Base-by-base conservation (phyloP, 805 yeast species). In the Saturnispora sanitii region DNA sequence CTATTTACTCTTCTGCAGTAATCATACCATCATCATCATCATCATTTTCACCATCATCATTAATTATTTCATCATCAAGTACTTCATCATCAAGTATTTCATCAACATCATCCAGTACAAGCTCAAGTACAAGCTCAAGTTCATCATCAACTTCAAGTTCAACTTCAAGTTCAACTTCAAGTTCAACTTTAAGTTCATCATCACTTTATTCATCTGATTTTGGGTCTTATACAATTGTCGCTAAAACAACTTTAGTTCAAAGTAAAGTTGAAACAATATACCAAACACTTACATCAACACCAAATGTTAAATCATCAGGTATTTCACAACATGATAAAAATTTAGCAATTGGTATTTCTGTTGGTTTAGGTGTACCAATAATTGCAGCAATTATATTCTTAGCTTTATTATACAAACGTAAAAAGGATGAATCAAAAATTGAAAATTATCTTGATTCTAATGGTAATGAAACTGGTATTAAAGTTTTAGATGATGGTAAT, bases 351-450 rank as follows among this genome's bases (percentile, higher is more conserved):
- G 87, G 87, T 30, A 77, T 79, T 44, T 79, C 75, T 22, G 79
- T 80, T 5, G 87, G 87, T 41, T 70, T 82, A 12, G 84, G 84
- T 39, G 76, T 78, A 1, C 83, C 88, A 2, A 47, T 73, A 0
- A 54, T 77, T n/a, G 57, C 67, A 2, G 42, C 66, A 6, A 37
- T 48, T 12, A 34, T 48, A n/a, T 33, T 47, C 6, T 22, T 49
- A 3, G 35, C 15, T 1, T 21, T 47, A 13, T 33, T 51, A 9
- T 34, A 48, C 16, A 36, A 44, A 7, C 51, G 47, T 45, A 50
- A 50, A 22, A 49, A 52, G 19, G 45, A 44, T 13, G 33, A 44
- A n/a, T 40, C 45, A 16, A 39, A 45, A 11, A 44, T 46, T 25
- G 44, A 50, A n/a, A 56, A 55, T 41, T 59, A 59, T 42, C 61